Evolutionary conservation across 2,329 filamentous ascomycete genomes (phyloP), one percentile per base, ranked within the genome.

Genomic region (Chaetoscypha palmicola): DNA sequence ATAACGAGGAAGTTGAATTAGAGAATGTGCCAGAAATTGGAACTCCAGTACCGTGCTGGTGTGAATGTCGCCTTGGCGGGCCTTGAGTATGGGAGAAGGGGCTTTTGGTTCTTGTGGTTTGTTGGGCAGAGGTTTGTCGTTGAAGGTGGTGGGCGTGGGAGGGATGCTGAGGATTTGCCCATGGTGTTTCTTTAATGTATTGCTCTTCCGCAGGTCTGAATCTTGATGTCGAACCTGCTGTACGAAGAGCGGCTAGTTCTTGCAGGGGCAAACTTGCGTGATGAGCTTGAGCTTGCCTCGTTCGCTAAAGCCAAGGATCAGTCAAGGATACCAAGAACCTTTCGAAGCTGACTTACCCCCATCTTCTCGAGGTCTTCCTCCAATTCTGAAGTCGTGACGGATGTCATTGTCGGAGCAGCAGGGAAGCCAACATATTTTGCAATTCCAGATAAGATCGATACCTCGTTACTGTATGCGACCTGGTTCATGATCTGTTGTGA

Each of bases 371-470:
- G 71, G 66, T 98, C 92, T 38, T 91, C 83, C 43, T 95, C 87
- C 36, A 92, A 67, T 59, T 96, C 88, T 9, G 76, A 70, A 17
- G 75, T 65, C 28, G 83, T 81, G 20, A 86, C 85, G 32, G 85
- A 76, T 46, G 73, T 73, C 66, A 98, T 83, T 24, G 86, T 75
- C 16, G 92, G 92, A n/a, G 90, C 92, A 23, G 91, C 90, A 26
- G 92, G 92, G 66, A 98, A 98, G 19, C 92, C 92, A 58, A 94
- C 82, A 62, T 96, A 90, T 66, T 96, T 97, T 26, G 91, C 90
- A 40, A 97, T 74, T 28, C 91, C 91, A 4, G 90, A 83, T 45
- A 98, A 69, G 21, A 96, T 79, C 0, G 90, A 94, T 3, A 98
- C 90, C 63, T 98, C 92, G 53, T 84, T 86, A 63, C 95, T 97